These are phyloP conservation scores for Mycena capillaripes DNA, from an alignment of 768 basidiomycete genomes.

Conservation along the genomic window DNA sequence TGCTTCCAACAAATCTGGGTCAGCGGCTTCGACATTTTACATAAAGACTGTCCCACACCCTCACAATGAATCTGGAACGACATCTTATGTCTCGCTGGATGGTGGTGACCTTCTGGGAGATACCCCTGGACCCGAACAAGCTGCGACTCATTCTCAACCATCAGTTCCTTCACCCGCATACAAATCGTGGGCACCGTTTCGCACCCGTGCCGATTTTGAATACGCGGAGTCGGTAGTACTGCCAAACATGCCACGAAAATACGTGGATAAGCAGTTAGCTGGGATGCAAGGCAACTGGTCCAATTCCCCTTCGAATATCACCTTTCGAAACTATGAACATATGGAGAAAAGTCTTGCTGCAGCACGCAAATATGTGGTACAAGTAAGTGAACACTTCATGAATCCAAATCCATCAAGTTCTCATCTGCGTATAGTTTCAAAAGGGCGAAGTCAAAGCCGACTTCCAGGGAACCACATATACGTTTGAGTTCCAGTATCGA, in stretches of 20 bases:
- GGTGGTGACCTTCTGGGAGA: neutral
- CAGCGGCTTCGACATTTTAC: neutral
- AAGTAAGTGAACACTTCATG: conserved; percentile 1
- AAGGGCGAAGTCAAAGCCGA: neutral
- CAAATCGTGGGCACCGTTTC: conserved; percentile 24
- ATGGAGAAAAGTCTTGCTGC: conserved; percentile 6
- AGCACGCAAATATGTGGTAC: conserved; percentile 19
- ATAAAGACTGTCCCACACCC: conserved; percentile 2
- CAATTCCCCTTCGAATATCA: conserved; percentile 16
- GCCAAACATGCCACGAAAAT: conserved; percentile 3
- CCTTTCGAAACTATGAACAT: conserved; percentile 12
- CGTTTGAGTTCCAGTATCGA: conserved; percentile 28
- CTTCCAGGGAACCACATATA: conserved; percentile 15
- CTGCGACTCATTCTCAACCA: neutral
- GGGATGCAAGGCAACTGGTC: conserved; percentile 24
- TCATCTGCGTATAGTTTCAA: conserved; percentile 18
- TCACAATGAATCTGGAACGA: neutral
- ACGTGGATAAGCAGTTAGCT: neutral
- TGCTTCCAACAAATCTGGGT: neutral
- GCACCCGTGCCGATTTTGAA: conserved; percentile 21
- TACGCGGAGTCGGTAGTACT: conserved; percentile 5
- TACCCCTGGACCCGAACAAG: neutral
- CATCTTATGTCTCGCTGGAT: conserved; percentile 1
- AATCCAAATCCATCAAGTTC: neutral
- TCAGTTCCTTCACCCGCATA: neutral